Percentiles rank a stretch among this genome's conserved stretches.
These are phyloP conservation scores for Cyclotella baltica DNA, from an alignment of 108 stramenopile genomes.

Conservation along the genomic window DNA sequence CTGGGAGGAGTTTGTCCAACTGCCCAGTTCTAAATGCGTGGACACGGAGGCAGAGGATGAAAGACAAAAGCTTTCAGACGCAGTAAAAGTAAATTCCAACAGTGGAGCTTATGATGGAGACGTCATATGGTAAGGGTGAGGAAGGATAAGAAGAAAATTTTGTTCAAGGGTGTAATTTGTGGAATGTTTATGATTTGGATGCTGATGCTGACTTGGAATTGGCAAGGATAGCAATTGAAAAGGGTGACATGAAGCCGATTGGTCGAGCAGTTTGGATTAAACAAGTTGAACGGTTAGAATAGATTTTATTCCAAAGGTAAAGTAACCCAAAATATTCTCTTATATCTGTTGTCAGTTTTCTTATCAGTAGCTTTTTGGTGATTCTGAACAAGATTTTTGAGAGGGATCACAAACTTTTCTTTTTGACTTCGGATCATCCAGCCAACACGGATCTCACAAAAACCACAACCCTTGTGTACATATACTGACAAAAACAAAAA, in stretches of 20 bases:
- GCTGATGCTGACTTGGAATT: not conserved
- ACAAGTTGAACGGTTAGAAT: constrained; percentile 36
- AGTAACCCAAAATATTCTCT: too few species aligned
- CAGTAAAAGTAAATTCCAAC: constrained; percentile 9
- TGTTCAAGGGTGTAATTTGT: constrained; percentile 48
- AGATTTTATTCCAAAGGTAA: not conserved
- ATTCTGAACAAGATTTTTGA: too few species aligned
- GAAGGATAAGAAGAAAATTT: constrained; percentile 45
- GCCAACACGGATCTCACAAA: too few species aligned
- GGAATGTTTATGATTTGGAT: constrained; percentile 39
- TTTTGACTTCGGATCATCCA: too few species aligned
- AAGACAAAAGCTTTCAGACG: constrained; percentile 42
- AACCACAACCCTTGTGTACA: too few species aligned
- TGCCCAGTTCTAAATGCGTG: constrained; percentile 48
- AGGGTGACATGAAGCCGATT: constrained; percentile 34
- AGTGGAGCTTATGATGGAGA: not conserved
- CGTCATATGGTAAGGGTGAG: constrained; percentile 31
- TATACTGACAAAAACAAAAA: too few species aligned
- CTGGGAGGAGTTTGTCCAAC: constrained; percentile 48
- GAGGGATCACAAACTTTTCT: too few species aligned
- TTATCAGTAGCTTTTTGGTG: too few species aligned
- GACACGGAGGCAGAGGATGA: constrained; percentile 44
- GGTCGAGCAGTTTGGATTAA: constrained; percentile 55
- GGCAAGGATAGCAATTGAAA: constrained; percentile 17
- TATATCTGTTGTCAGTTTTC: too few species aligned